Conservation (phyloP, 495 filamentous ascomycete species). For the Platismatia glauca region DNA sequence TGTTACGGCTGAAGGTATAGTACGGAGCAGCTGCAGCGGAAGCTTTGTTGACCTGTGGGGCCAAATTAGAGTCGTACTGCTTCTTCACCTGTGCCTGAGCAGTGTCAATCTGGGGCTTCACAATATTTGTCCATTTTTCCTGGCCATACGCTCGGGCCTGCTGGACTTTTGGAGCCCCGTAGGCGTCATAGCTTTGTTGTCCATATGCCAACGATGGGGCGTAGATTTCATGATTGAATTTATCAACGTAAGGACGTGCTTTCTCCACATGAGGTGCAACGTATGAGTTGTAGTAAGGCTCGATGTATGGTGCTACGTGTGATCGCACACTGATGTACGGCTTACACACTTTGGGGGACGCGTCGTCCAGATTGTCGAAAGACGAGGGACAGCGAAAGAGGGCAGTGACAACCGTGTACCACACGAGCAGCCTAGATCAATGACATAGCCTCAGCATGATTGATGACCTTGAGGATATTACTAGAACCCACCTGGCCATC, state of each 20-base stretch:
- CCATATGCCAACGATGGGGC: constrained; percentile 56
- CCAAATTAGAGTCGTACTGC: constrained; percentile 61
- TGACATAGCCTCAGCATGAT: constrained; percentile 7
- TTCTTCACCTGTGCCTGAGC: constrained; percentile 48
- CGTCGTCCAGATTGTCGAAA: constrained; percentile 52
- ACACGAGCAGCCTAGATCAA: constrained; percentile 58
- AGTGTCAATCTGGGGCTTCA: constrained; percentile 63
- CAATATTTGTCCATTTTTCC: constrained; percentile 66
- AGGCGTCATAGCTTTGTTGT: constrained; percentile 52
- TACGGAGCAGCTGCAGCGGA: constrained; percentile 55
- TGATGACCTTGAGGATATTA: background rate
- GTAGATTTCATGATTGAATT: constrained; percentile 56
- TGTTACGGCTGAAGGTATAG: constrained; percentile 53
- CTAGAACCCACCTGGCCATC: constrained; percentile 50
- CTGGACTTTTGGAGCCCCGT: constrained; percentile 69
- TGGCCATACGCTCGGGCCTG: constrained; percentile 54
- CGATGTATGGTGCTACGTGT: constrained; percentile 61
- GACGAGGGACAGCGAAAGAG: constrained; percentile 74
- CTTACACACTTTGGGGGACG: constrained; percentile 73
- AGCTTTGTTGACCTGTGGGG: constrained; percentile 61
- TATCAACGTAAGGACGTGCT: constrained; percentile 63
- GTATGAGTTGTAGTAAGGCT: constrained; percentile 82
- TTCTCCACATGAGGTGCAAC: constrained; percentile 72
- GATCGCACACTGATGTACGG: constrained; percentile 67
- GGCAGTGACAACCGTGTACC: constrained; percentile 75